Conservation (phyloP, 2,329 filamentous ascomycete genomes). For the Pseudogymnoascus sp. region DNA sequence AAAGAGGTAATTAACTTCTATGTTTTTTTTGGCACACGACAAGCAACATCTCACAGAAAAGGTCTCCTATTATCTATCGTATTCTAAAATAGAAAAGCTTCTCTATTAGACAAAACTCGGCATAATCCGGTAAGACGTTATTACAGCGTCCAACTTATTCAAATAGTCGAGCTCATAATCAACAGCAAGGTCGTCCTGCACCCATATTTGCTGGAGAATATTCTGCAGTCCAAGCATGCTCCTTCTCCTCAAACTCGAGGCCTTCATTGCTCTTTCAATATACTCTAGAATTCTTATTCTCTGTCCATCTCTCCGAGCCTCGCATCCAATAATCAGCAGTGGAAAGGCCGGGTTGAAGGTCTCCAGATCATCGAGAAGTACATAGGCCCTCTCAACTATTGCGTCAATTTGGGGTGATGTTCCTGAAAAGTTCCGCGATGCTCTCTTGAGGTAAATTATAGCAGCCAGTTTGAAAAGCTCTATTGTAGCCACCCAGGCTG, state of each 20-base stretch:
- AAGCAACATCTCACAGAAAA: not conserved
- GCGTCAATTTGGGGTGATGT: slow-evolving; percentile 16
- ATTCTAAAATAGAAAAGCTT: slow-evolving; percentile 12
- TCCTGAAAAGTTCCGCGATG: slow-evolving; percentile 20
- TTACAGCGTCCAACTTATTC: slow-evolving; percentile 13
- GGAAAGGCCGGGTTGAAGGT: slow-evolving; percentile 24
- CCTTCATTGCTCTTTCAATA: slow-evolving; percentile 16
- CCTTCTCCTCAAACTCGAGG: slow-evolving; percentile 10
- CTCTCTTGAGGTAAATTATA: slow-evolving; percentile 21
- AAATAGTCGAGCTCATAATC: slow-evolving; percentile 16
- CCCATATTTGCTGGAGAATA: slow-evolving; percentile 16
- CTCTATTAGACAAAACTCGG: slow-evolving; percentile 16
- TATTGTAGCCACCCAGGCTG: slow-evolving; percentile 18
- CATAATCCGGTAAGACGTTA: slow-evolving; percentile 16
- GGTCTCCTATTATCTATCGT: slow-evolving; percentile 4
- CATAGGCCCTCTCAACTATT: slow-evolving; percentile 17
- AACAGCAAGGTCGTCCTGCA: slow-evolving; percentile 17
- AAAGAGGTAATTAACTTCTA: no score
- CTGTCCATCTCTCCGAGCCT: slow-evolving; percentile 24
- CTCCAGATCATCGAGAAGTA: slow-evolving; percentile 19
- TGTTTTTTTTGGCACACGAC: no score
- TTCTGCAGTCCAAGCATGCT: slow-evolving; percentile 14
- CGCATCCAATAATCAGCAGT: slow-evolving; percentile 26
- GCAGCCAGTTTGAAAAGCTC: slow-evolving; percentile 18
- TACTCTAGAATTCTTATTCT: slow-evolving; percentile 17